phyloP scores from a whole-genome alignment of 345 rosid genomes.

The Nasturtium officinale region DNA sequence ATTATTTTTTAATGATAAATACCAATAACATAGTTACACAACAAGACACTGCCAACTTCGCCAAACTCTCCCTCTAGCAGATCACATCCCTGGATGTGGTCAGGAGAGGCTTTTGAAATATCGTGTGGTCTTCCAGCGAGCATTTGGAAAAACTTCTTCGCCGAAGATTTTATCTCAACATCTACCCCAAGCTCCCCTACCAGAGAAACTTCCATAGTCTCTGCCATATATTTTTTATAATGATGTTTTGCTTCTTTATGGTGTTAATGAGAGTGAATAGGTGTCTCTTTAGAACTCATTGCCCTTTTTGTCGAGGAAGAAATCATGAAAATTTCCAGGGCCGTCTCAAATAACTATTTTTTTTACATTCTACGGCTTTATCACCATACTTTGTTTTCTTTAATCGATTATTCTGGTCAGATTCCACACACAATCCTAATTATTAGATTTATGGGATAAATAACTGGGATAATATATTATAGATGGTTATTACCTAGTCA shows the following conservation, averaged over 20 bases:
- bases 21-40: slow-evolving; percentile 48
- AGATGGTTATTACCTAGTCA: too few species aligned
- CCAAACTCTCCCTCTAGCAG: slow-evolving; percentile 53
- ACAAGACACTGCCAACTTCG: slow-evolving; percentile 37
- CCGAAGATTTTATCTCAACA: slow-evolving; percentile 32
- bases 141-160: slow-evolving; percentile 39
- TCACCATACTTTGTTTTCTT: too few species aligned
- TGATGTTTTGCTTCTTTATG: not conserved
- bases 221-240: not conserved
- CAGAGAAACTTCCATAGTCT: slow-evolving; percentile 13
- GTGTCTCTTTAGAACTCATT: not conserved
- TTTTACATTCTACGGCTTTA: too few species aligned
- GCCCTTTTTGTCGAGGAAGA: slow-evolving; percentile 4
- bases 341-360: too few species aligned
- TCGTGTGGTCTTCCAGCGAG: slow-evolving; percentile 45
- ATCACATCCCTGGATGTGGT: slow-evolving; percentile 35
- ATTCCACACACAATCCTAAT: too few species aligned
- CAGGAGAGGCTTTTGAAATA: slow-evolving; percentile 35
- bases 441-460: too few species aligned
- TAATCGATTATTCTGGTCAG: too few species aligned
- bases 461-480: too few species aligned
- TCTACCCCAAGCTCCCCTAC: slow-evolving; percentile 21
- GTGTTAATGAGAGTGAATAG: not conserved
- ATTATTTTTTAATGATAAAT: too few species aligned
- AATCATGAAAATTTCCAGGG: too few species aligned